A percentile compares a stretch with the other conserved stretches of the same genome.
These are phyloP conservation scores for Gossypium aridum DNA, from an alignment of 441 rosid genomes.

Conservation along the genomic window DNA sequence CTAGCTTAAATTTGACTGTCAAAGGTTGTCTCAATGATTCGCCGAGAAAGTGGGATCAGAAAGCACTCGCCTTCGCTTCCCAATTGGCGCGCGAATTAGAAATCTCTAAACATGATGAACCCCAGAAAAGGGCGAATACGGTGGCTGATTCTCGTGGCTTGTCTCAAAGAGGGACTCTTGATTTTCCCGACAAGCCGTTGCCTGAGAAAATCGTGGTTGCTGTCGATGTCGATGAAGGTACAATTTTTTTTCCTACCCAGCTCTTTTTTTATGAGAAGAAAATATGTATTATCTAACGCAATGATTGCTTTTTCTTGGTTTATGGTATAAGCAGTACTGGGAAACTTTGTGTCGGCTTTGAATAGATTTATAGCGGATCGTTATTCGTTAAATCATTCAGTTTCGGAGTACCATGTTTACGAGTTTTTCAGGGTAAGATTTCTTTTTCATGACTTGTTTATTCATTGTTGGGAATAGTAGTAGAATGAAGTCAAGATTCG, in stretches of 20 bases:
- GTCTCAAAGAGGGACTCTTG: constrained; percentile 33
- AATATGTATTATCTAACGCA: not conserved
- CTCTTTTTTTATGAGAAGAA: not conserved
- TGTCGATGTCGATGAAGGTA: constrained; percentile 96
- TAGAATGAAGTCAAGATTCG: not conserved
- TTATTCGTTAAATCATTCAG: constrained; percentile 61
- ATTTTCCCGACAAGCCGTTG: constrained; percentile 26
- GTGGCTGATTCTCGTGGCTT: constrained; percentile 36
- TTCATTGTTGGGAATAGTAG: not conserved
- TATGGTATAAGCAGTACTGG: constrained; percentile 56
- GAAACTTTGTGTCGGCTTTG: constrained; percentile 90
- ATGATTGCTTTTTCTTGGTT: constrained; percentile 12
- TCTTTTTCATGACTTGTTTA: not conserved
- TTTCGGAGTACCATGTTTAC: constrained; percentile 89
- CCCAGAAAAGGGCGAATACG: constrained; percentile 20
- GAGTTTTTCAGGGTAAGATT: constrained; percentile 86
- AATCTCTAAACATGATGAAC: constrained; percentile 16
- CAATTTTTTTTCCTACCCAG: not conserved
- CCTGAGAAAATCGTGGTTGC: constrained; percentile 71
- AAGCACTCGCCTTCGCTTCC: constrained; percentile 41
- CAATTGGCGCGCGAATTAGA: constrained; percentile 40
- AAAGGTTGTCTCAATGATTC: constrained; percentile 50
- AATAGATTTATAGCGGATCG: constrained; percentile 90
- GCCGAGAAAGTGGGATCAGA: constrained; percentile 21
- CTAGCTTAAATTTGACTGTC: constrained; percentile 38